A percentile compares a stretch with the other conserved stretches of the same genome.
Evolutionary conservation across 306 rosid genomes (phyloP).

Genomic region (Rubus parviflorus): DNA sequence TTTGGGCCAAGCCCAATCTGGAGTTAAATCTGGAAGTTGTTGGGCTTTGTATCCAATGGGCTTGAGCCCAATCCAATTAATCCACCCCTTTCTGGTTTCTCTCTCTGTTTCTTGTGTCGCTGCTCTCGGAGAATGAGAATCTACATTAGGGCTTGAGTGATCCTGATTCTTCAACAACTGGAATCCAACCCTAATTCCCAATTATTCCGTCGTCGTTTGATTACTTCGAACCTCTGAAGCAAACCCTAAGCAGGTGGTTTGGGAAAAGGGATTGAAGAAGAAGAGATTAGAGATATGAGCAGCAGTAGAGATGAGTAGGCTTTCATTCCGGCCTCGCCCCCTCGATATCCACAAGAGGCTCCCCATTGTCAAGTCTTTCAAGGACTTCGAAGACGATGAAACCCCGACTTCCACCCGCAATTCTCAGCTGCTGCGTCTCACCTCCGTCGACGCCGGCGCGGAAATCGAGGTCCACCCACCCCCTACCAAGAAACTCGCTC

Average conservation of each 20-base stretch:
- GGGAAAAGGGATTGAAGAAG: too few species aligned
- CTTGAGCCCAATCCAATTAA: not conserved
- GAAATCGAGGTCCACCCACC: slow-evolving; percentile 25
- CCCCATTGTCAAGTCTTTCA: slow-evolving; percentile 50
- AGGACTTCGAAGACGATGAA: slow-evolving; percentile 64
- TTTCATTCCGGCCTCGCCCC: slow-evolving; percentile 60
- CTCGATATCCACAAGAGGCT: slow-evolving; percentile 64
- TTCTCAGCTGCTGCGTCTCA: slow-evolving; percentile 41
- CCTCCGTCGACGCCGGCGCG: slow-evolving; percentile 19
- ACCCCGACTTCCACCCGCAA: slow-evolving; percentile 49
- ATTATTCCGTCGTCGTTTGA: not conserved
- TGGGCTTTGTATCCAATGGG: not conserved
- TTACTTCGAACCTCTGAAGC: too few species aligned
- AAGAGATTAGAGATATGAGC: slow-evolving; percentile 5
- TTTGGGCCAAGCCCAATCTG: not conserved
- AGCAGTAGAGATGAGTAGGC: slow-evolving; percentile 47
- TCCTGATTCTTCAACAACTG: not conserved
- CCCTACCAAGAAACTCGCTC: slow-evolving; percentile 49
- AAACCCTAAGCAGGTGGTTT: not conserved
- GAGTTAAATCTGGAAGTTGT: not conserved
- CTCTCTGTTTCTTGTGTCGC: not conserved
- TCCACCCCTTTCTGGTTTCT: not conserved
- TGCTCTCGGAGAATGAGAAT: too few species aligned
- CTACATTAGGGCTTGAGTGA: not conserved
- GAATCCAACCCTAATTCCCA: not conserved